phyloP scores from a whole-genome alignment of 345 rosid genomes.

The Gossypium longicalyx region DNA sequence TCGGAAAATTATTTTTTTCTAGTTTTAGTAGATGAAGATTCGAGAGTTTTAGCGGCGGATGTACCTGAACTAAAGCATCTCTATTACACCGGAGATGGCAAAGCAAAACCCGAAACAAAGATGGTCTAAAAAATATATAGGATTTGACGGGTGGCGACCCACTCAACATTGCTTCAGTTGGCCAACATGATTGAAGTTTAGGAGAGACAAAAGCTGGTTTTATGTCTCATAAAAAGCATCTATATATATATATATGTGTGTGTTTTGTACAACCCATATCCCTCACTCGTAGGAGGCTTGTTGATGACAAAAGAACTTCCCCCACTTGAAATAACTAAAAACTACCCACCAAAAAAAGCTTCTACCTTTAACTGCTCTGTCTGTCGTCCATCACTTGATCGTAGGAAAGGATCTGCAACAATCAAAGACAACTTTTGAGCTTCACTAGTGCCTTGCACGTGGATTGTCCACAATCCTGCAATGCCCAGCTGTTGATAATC shows the following conservation, averaged over 20 bases:
- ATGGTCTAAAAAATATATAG: too few relatives aligned
- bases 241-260: too few relatives aligned
- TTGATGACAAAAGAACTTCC: constrained; percentile 29
- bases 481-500: too few relatives aligned
- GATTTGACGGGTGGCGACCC: constrained; percentile 19
- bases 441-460: constrained; percentile 13
- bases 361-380: neutral
- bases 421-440: constrained; percentile 3
- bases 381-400: constrained; percentile 12
- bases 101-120: too few relatives aligned
- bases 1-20: too few relatives aligned
- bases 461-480: constrained; percentile 4
- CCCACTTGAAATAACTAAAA: constrained; percentile 12
- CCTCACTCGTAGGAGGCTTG: constrained; percentile 31
- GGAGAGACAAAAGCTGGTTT: constrained; percentile 11
- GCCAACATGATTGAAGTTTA: constrained; percentile 8
- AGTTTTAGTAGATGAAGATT: too few relatives aligned
- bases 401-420: constrained; percentile 15
- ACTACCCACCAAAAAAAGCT: constrained; percentile 8
- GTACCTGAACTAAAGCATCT: too few relatives aligned
- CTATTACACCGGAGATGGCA: too few relatives aligned
- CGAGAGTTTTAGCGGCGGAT: too few relatives aligned
- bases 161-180: constrained; percentile 6
- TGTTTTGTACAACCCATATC: constrained; percentile 14
- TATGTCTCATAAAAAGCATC: constrained; percentile 11